Evolutionary conservation across 192 early-diverging fungal genomes (phyloP), one percentile per base, ranked within the genome.

Genomic region (Coemansia sp.): DNA sequence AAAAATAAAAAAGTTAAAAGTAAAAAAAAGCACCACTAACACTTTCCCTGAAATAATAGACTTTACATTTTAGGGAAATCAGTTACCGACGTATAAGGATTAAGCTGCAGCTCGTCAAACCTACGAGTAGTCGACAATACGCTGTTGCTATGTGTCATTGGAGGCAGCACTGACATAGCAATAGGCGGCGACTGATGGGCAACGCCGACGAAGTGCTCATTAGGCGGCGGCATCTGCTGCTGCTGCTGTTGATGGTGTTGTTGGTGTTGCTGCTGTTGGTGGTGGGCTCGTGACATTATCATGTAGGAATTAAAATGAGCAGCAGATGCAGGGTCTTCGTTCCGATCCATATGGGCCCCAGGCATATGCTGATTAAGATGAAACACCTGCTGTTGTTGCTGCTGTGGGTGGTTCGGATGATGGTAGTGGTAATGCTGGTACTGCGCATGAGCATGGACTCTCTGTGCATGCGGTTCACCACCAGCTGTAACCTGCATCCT

Each of bases 51-150:
- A n/a, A n/a, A n/a, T n/a, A n/a, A 17, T 57, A 1, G 3, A 60
- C 1, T 34, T 60, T 45, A 67, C 40, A 71, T 73, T 32, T 74
- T 68, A 65, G 72, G 74, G 65, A 45, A 54, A 16, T 61, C 60
- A 60, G 73, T 70, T 33, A 32, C 28, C 2, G 51, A 49, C 29
- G 74, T 68, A 49, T 80, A 80, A 12, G 64, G 63, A 30, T 68
- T 71, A 7, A 74, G 71, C 29, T 73, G 72, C 11, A 80, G 50
- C 38, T 69, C 77, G 0, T 69, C 77, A 4, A 80, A 60, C 30
- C 77, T 56, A 8, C 72, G 59, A 18, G 34, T 48, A 14, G 64
- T 52, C 10, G 36, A 29, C 54, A 66, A 12, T 50, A 69, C 34
- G n/a, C 48, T 55, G 45, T 56, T 59, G 30, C 56, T 30, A 33